Percentiles rank a stretch among this genome's conserved stretches.
Conservation (phyloP, 495 filamentous ascomycete genomes). For the Aspergillus affinis region DNA sequence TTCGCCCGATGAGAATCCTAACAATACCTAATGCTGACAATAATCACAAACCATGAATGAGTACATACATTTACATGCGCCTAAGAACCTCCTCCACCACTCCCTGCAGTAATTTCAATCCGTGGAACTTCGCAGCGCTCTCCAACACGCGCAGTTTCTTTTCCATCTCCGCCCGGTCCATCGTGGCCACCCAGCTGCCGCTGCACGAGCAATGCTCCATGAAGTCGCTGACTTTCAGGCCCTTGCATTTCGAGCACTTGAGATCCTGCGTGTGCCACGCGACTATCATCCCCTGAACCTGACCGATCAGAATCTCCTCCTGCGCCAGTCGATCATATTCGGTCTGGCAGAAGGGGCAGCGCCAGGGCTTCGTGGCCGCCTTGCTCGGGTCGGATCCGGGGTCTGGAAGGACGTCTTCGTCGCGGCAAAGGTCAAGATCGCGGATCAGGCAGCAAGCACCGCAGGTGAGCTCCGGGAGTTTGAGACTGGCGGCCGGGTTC, state of each 20-base stretch:
- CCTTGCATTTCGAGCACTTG: slow-evolving; percentile 64
- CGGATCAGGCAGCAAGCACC: slow-evolving; percentile 82
- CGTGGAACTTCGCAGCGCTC: slow-evolving; percentile 75
- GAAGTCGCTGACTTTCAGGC: slow-evolving; percentile 78
- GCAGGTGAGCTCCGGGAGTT: slow-evolving; percentile 75
- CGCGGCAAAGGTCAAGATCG: slow-evolving; percentile 92
- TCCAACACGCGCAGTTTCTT: slow-evolving; percentile 65
- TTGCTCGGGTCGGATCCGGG: slow-evolving; percentile 35
- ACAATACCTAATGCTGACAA: not conserved
- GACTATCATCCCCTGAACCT: slow-evolving; percentile 70
- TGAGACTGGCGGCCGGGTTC: slow-evolving; percentile 78
- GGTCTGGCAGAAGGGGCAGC: slow-evolving; percentile 72
- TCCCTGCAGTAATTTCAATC: slow-evolving; percentile 72
- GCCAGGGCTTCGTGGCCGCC: slow-evolving; percentile 59
- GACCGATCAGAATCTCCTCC: slow-evolving; percentile 79
- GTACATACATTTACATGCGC: slow-evolving; percentile 26
- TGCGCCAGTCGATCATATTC: slow-evolving; percentile 74
- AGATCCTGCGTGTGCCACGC: slow-evolving; percentile 90
- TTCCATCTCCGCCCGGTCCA: slow-evolving; percentile 67
- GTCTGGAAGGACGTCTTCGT: slow-evolving; percentile 74
- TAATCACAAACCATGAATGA: slow-evolving; percentile 15
- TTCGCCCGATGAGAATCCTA: not conserved
- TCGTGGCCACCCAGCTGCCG: slow-evolving; percentile 73
- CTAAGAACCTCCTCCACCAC: slow-evolving; percentile 65
- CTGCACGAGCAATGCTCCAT: slow-evolving; percentile 96